phyloP scores from a whole-genome alignment of 306 rosid genomes.

The Luffa acutangula region DNA sequence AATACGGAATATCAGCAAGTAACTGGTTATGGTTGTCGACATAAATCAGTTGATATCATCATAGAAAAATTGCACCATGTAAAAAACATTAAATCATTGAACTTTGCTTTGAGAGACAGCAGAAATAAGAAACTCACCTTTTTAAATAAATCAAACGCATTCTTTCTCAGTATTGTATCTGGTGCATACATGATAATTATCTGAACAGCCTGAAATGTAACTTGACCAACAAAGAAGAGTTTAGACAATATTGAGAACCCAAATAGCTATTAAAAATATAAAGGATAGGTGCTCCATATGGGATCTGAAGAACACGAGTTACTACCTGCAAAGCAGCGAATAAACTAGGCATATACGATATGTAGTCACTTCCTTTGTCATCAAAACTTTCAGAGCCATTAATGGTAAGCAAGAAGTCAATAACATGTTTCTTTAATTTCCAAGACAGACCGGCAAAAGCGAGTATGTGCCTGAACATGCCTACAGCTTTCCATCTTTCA shows the following conservation, averaged over 20 bases:
- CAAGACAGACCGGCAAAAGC: constrained; percentile 51
- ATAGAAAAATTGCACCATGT: constrained; percentile 1
- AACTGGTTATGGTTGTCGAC: constrained; percentile 36
- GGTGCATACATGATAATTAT: constrained; percentile 57
- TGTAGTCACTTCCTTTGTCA: constrained; percentile 30
- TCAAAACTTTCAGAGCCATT: constrained; percentile 19
- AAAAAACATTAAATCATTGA: neutral
- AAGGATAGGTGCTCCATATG: neutral
- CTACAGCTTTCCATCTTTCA: constrained; percentile 82
- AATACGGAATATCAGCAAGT: constrained; percentile 55
- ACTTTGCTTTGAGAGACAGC: neutral
- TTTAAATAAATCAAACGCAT: constrained; percentile 51
- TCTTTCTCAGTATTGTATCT: constrained; percentile 44
- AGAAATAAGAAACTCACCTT: constrained; percentile 37
- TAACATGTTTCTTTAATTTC: constrained; percentile 57
- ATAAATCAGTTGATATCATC: constrained; percentile 1
- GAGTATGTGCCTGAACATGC: constrained; percentile 56
- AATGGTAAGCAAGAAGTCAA: constrained; percentile 62
- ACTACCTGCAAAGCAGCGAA: constrained; percentile 72
- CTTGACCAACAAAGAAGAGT: constrained; percentile 11
- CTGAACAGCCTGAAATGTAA: constrained; percentile 62
- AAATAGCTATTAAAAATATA: neutral
- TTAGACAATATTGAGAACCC: neutral
- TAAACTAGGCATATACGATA: constrained; percentile 44
- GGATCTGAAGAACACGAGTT: neutral